Base-by-base conservation (phyloP, 2,329 filamentous ascomycete genomes). In the Bipolaris gigantea region DNA sequence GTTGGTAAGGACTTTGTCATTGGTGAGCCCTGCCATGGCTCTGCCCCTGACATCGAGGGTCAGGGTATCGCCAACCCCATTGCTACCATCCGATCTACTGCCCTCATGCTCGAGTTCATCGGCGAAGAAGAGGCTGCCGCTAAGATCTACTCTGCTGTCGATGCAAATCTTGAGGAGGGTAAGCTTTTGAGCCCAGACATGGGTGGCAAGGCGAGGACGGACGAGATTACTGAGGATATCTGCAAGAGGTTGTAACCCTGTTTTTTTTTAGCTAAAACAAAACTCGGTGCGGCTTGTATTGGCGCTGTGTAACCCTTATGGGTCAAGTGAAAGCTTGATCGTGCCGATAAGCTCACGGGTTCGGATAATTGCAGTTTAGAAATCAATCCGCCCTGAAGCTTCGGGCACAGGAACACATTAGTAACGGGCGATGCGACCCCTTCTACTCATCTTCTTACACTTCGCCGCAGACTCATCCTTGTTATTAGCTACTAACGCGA, bases 11-110 rank as follows among this genome's bases (percentile, higher is more conserved):
- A 84, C 39, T 97, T 97, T 73, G 94, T 91, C 64, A 97, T 99
- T 69, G 94, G 94, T 62, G 94, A 99, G 85, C 94, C 94, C 49
- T 97, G 94, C 81, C 94, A 99, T 77, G 94, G 94, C 43, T 92
- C 88, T 68, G 94, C 94, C 27, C 94, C 94, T 5, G 94, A 99
- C 73, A 99, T 99, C 62, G 87, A 92, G 84, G 94, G 94, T 64
- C 82, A 89, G 81, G 86, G 88, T 62, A 93, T 99, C 71, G 92
- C 94, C 64, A 99, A 99, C 79, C 94, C 94, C 21, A 95, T 99
- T 71, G 94, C 94, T 33, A 97, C 94, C 9, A 83, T 99, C 61
- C 83, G 94, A 71, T 94, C 89, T 76, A 89, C 92, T 15, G 94
- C 89, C 32, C 82, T 97, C 59, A 97, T 99, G 94, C 82, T 99